Base-by-base conservation (phyloP, 352 stramenopile genomes). In the Phytophthora sp. region DNA sequence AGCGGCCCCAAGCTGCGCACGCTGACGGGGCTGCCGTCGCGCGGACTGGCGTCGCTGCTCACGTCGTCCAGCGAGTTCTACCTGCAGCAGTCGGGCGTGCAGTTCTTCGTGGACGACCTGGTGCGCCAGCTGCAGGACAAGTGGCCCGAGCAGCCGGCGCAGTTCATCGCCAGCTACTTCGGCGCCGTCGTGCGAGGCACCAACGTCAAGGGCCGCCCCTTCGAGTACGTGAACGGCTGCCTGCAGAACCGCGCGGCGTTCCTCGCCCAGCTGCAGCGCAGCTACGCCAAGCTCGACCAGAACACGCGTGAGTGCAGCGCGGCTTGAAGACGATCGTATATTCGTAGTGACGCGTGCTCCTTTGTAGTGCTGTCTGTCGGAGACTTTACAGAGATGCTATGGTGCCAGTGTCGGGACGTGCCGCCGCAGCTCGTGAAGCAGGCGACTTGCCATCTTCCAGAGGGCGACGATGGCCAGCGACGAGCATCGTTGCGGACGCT, bases 341-440 rank as follows among this genome's bases (percentile, higher is more conserved):
- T n/a, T n/a, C n/a, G n/a, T n/a, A n/a, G n/a, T n/a, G n/a, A n/a
- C n/a, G n/a, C n/a, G n/a, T n/a, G n/a, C n/a, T n/a, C n/a, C n/a
- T n/a, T 4, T 27, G 11, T 5, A 89, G 81, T 71, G 24, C 58
- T 90, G 12, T 82, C 78, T 7, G 67, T 72, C 1, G 81, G 77
- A 15, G 78, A 90, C 62, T 88, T 90, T 50, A 74, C 52, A 0
- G 78, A 90, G 52, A 69, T 90, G 54, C 28, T 90, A 4, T 75
- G 58, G 76, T 81, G 69, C 26, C 77, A 87, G 27, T 90, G 78
- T 56, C 69, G 69, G 34, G 77, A 90, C 51, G 55, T 90, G 17
- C 74, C 81, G 5, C 35, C 15, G 4, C 54, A 75, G 21, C 39
- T 86, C 24, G 54, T 90, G 38, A 57, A 69, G 18, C 78, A 83